Evolutionary conservation across 768 basidiomycete species (phyloP).

Genomic region (Naganishia onofrii): DNA sequence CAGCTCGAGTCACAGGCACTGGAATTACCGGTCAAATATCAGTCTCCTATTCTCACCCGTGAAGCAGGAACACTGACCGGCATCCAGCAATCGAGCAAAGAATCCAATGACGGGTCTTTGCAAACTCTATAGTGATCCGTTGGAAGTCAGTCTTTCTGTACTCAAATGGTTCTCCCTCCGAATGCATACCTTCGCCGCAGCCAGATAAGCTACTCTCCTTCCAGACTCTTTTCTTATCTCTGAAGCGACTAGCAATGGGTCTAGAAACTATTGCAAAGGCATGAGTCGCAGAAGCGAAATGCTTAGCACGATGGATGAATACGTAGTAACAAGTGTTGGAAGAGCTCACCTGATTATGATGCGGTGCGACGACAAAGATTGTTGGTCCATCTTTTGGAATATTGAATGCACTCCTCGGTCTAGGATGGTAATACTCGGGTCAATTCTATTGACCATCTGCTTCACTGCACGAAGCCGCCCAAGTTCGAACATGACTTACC

Average conservation of each 20-base stretch:
- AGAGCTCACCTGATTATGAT: conserved; percentile 74
- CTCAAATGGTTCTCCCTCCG: conserved; percentile 15
- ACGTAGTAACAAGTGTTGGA: not conserved
- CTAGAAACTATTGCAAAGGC: conserved; percentile 68
- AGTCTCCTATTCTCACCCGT: not conserved
- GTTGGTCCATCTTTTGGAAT: conserved; percentile 86
- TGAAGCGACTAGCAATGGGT: conserved; percentile 77
- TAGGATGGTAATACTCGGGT: conserved; percentile 7
- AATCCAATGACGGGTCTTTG: conserved; percentile 72
- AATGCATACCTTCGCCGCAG: conserved; percentile 66
- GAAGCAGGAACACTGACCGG: conserved; percentile 63
- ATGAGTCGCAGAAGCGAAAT: not conserved
- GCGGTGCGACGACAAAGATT: conserved; percentile 89
- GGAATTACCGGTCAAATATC: conserved; percentile 5
- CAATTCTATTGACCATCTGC: not conserved
- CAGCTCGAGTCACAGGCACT: conserved; percentile 93
- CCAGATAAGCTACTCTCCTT: conserved; percentile 77
- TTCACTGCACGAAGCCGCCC: too few relatives aligned
- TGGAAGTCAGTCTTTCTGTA: not conserved
- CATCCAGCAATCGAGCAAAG: conserved; percentile 77
- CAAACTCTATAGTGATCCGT: conserved; percentile 61
- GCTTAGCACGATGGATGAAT: not conserved
- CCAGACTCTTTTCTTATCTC: conserved; percentile 81
- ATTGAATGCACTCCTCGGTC: conserved; percentile 90
- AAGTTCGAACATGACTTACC: conserved; percentile 33